Evolutionary conservation across 805 yeast species (phyloP), one percentile per base, ranked within the genome.

Genomic region (Kodamaea fukazawae): DNA sequence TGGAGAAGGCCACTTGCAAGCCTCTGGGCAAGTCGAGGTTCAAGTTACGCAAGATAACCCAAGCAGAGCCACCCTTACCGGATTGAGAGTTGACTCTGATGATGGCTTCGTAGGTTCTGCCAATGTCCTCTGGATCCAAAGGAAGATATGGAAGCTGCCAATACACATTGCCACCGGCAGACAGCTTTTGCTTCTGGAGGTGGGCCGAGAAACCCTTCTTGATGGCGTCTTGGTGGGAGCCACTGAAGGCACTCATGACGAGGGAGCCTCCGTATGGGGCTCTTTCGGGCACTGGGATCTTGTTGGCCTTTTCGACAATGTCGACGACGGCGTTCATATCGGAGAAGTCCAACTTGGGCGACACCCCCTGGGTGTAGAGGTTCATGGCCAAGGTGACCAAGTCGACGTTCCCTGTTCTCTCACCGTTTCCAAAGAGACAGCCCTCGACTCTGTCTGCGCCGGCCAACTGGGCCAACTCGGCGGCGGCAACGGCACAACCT

Each of bases 371-470:
- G 12, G 93, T 83, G 58, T 83, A 85, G 54, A 85, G 67, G 55
- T 85, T 85, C 45, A 85, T 69, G 4, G 88, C 91, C 37, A 85
- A 65, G 2, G 93, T 85, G 23, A 85, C 89, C 40, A 85, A 65
- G 57, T 86, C 93, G 37, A 86, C 95, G 55, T 85, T 85, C 48
- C 95, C 95, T 3, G 95, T 85, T 61, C 95, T 78, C 68, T 85
- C 95, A 50, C 95, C 93, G 54, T 85, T 85, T 37, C 93, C 95
- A 52, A 85, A 85, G 34, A 85, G 64, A 65, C 91, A 85, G 15
- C 95, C 95, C 63, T 85, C 95, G 17, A 85, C 85, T 60, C 95
- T 76, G 59, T 85, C 88, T n/a, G 88, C 95, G 39, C 95, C 95
- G 2, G 88, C 95, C 62, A 85, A 54, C 54, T 79, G 81, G 33